Evolutionary conservation across 495 filamentous ascomycete species (phyloP), one percentile per base, ranked within the genome.

Genomic region (Aspergillus ellipticus): DNA sequence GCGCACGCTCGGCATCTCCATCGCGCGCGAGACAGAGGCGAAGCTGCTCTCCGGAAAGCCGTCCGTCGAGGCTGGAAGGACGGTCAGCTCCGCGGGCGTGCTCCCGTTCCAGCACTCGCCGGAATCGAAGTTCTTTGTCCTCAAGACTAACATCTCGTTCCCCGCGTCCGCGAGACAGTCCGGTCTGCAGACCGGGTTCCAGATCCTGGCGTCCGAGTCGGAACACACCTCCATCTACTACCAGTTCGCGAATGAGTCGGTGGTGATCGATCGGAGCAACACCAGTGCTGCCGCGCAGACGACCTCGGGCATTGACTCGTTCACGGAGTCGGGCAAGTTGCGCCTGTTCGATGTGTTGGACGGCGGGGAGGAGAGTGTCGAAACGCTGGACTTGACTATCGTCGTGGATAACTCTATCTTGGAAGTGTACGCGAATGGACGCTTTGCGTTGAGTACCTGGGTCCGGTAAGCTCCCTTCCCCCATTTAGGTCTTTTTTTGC

Each of bases 241-340:
- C 51, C 62, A 65, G 51, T 65, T 65, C 51, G 59, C 58, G 1
- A 65, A 65, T 10, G 62, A 65, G 31, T 65, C 62, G 19, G 52
- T 65, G n/a, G 54, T 65, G 20, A 24, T 65, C 11, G 59, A 65
- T 11, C 53, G 62, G 33, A 58, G 47, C 28, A 53, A 59, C 26
- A 65, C 62, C 41, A 65, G 62, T 37, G 62, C 62, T 10, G 62
- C 62, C 0, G 21, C 62, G 0, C 21, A 50, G 17, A 61, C 62
- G 0, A 65, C 59, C n/a, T 13, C 22, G 20, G 62, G 62, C 13
- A 58, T 65, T n/a, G 50, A 31, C 29, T 53, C 26, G 31, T 22
- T 35, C 19, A 61, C 42, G 16, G 59, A 65, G 41, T 16, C 56
- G 3, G 62, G 62, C 2, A 50, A 50, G 31, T 31, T 65, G 16